Conservation (phyloP, 306 rosid genomes). For the Trifolium repens region DNA sequence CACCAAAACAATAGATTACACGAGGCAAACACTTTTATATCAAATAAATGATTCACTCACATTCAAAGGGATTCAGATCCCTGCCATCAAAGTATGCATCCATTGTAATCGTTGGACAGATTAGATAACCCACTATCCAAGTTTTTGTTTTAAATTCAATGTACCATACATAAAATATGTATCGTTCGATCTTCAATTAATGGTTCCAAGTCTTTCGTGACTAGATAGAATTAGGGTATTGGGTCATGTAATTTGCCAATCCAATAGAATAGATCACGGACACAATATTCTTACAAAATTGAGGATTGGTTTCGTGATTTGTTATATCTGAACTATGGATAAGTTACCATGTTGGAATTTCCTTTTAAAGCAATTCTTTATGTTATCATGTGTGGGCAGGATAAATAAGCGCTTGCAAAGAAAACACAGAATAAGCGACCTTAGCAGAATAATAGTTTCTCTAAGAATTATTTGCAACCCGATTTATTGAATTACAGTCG, state of each 20-base stretch:
- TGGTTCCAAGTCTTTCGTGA: not conserved
- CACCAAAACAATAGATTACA: not conserved
- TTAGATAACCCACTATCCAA: not conserved
- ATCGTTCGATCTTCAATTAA: not conserved
- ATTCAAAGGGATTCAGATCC: not conserved
- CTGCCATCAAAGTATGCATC: not conserved
- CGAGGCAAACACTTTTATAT: not conserved
- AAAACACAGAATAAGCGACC: not conserved
- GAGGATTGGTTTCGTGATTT: slow-evolving; percentile 2
- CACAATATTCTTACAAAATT: not conserved
- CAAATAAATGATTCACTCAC: not conserved
- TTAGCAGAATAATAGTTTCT: slow-evolving; percentile 28
- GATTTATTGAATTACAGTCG: slow-evolving; percentile 30
- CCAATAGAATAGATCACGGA: not conserved
- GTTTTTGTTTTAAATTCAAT: not conserved
- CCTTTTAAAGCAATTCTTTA: not conserved
- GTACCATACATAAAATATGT: not conserved
- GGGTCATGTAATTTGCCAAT: not conserved
- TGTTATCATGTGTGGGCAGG: not conserved
- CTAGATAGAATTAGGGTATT: not conserved
- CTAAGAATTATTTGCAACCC: not conserved
- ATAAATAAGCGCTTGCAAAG: not conserved
- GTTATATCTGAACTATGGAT: not conserved
- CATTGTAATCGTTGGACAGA: too few species aligned
- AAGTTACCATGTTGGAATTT: slow-evolving; percentile 22